Base-by-base conservation (phyloP, 306 rosid species). In the Cucumis melo region DNA sequence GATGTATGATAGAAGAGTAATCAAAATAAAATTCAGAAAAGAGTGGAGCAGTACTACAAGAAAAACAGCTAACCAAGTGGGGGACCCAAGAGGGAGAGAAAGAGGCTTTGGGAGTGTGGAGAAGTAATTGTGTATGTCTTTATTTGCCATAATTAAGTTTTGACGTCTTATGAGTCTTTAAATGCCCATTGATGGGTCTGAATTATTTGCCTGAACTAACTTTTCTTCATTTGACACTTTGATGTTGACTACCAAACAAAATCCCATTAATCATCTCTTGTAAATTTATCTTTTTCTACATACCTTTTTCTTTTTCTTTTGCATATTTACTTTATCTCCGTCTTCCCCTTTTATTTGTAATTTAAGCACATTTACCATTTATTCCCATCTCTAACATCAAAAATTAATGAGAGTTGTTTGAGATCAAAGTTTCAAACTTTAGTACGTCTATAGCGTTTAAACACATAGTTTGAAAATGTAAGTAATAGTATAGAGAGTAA, bases 81-180 rank as follows among this genome's bases (percentile, higher is more conserved):
- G 44, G 70, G 70, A 62, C 66, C 66, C 19, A 61, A 61, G 9
- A 5, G n/a, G n/a, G 10, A 27, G 10, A 27, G 7, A 13, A 12
- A 24, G 5, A 60, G 38, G n/a, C 0, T 29, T 61, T 34, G 21
- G 21, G 67, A 5, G 24, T 17, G 44, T 38, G 32, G 53, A 19
- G 32, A 39, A 66, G 70, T 63, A 66, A 66, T 39, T 39, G 53
- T 59, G 0, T 59, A 12, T 23, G 64, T 66, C 73, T 38, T 66
- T 39, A 66, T 66, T 66, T 66, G 73, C 53, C 73, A 66, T 66
- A 66, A 66, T 66, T 66, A 66, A 66, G 10, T 39, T 66, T 68
- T 20, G 74, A 68, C 55, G 0, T 32, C 36, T 38, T 68, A 42
- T 42, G 36, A 39, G 8, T 44, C 56, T 21, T 42, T 42, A 68